Evolutionary conservation across 768 basidiomycete species (phyloP).

Genomic region (Termitomyces heimii): DNA sequence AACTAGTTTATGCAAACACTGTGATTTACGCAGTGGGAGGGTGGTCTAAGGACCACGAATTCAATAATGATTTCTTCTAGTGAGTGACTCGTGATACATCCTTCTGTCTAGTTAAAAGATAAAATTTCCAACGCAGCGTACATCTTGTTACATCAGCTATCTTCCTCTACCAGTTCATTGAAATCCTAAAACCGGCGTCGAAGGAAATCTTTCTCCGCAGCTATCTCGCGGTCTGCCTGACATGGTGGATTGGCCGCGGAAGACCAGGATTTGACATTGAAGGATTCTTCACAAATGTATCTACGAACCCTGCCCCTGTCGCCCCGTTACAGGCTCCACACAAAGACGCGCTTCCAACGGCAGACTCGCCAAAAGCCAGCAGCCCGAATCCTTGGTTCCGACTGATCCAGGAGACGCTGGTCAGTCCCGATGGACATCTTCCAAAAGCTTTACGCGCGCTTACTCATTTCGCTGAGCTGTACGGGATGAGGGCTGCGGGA

Average conservation of each 20-base stretch:
- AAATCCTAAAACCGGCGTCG: constrained; percentile 32
- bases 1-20: constrained; percentile 46
- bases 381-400: constrained; percentile 57
- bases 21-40: constrained; percentile 56
- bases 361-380: constrained; percentile 26
- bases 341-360: constrained; percentile 17
- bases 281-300: constrained; percentile 36
- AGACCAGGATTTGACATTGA: constrained; percentile 43
- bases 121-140: constrained; percentile 33
- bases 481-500: constrained; percentile 24
- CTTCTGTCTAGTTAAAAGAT: neutral
- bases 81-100: neutral
- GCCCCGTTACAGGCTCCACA: constrained; percentile 18
- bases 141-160: constrained; percentile 62
- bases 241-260: constrained; percentile 53
- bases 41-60: constrained; percentile 33
- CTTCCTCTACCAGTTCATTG: constrained; percentile 49
- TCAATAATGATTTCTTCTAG: constrained; percentile 47
- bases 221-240: constrained; percentile 47
- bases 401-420: constrained; percentile 44
- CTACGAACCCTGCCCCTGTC: constrained; percentile 12
- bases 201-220: constrained; percentile 49
- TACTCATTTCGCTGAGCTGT: constrained; percentile 23
- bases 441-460: constrained; percentile 33
- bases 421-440: constrained; percentile 52